phyloP scores from a whole-genome alignment of 805 yeast species.

The Candida methanosorbosa region DNA sequence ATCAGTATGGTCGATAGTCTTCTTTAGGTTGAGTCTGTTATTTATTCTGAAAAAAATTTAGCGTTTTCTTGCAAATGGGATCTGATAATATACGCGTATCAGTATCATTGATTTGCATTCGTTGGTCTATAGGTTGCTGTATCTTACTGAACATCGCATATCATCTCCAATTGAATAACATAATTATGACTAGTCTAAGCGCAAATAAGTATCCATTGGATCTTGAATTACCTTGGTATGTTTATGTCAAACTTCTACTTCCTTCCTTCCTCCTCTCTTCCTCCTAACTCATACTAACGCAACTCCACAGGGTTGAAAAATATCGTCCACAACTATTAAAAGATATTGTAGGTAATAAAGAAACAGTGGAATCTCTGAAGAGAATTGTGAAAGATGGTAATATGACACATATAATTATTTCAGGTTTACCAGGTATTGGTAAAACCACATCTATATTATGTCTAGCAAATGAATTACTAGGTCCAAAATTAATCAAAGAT shows the following conservation, averaged over 20 bases:
- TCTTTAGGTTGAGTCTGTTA: no score
- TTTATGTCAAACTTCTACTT: constrained; percentile 10
- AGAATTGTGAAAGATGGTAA: constrained; percentile 89
- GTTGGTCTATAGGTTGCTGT: no score
- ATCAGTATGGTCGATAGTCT: no score
- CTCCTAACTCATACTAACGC: background rate
- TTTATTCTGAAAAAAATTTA: no score
- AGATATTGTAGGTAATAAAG: constrained; percentile 91
- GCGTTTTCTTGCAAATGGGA: no score
- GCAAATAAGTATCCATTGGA: constrained; percentile 7
- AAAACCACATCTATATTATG: constrained; percentile 92
- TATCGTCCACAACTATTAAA: constrained; percentile 74
- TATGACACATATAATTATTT: constrained; percentile 92
- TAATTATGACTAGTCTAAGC: no score
- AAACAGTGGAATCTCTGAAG: constrained; percentile 75
- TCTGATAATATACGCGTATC: no score
- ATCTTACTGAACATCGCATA: no score
- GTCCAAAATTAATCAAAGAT: constrained; percentile 52
- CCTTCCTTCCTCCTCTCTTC: background rate
- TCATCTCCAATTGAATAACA: no score
- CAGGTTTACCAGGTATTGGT: constrained; percentile 97
- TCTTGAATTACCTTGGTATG: constrained; percentile 22
- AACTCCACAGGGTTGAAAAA: constrained; percentile 91
- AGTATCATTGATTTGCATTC: no score
- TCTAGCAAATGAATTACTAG: constrained; percentile 76